phyloP scores from a whole-genome alignment of 225 moss, liverwort and hornwort species.

The Neckera pumila region DNA sequence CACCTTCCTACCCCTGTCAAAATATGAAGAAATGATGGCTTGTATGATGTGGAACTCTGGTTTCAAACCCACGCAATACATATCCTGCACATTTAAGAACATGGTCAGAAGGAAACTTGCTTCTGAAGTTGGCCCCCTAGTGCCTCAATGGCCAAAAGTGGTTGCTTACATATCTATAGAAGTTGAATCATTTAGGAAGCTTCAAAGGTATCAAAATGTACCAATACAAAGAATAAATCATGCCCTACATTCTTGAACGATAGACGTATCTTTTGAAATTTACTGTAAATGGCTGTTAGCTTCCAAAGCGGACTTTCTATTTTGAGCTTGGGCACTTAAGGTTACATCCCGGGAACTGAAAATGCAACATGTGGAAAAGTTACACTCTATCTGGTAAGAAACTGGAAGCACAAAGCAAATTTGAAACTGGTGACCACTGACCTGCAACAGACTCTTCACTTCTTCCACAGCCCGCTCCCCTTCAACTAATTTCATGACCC shows the following conservation, averaged over 20 bases:
- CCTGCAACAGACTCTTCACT: constrained; percentile 85
- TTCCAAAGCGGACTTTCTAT: not conserved
- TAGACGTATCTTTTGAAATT: not conserved
- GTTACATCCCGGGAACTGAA: not conserved
- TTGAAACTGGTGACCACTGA: not conserved
- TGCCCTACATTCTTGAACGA: not conserved
- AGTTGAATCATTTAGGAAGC: not conserved
- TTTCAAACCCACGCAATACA: constrained; percentile 94
- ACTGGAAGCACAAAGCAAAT: not conserved
- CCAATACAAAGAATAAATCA: not conserved
- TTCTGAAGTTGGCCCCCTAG: not conserved
- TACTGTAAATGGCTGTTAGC: not conserved
- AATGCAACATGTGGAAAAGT: not conserved
- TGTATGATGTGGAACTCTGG: constrained; percentile 91
- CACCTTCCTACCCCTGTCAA: constrained; percentile 77
- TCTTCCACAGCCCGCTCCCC: constrained; percentile 82
- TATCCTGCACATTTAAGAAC: constrained; percentile 36
- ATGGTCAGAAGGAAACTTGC: not conserved
- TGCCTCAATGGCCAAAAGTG: not conserved
- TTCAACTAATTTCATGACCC: constrained; percentile 93
- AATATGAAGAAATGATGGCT: constrained; percentile 73
- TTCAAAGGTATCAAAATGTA: not conserved
- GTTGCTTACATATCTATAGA: not conserved
- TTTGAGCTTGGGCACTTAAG: not conserved
- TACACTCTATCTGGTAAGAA: not conserved